Base-by-base conservation (phyloP, 495 filamentous ascomycete genomes). In the Bacidia gigantensis region DNA sequence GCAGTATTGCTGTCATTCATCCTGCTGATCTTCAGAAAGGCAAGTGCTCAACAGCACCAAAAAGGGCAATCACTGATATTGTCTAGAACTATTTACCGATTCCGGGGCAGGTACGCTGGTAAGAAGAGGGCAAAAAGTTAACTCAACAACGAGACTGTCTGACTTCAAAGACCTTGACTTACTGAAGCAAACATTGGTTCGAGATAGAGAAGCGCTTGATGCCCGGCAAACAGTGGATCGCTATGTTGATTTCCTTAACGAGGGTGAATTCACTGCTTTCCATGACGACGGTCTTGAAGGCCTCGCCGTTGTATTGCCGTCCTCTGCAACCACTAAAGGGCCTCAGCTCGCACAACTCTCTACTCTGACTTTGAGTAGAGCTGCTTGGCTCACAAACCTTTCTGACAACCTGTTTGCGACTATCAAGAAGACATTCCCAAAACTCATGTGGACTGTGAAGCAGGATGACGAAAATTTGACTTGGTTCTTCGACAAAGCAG, bases 401-500 rank as follows among this genome's bases (percentile, higher is more conserved):
- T 86, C 90, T n/a, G 92, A 98, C 65, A 98, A 98, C 64, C 85
- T 97, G 47, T 95, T 98, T 65, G 81, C 85, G 46, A 79, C 83
- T 50, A 83, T 98, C 62, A 87, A 89, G 72, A 93, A 90, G 68
- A 89, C 96, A 60, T 86, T 87, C 64, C 80, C 86, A 55, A 89
- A 83, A 69, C 77, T 97, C 50, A 82, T 89, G 29, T 98, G 92
- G 90, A 95, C 88, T n/a, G 92, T 96, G 40, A 89, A 87, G 70
- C 83, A 88, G 59, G 86, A 92, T 55, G 92, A 98, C 56, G 93
- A 97, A 75, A 97, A 97, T 65, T 73, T 98, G 60, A 88, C 86
- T 24, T 98, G 92, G 92, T 97, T 97, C 73, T 95, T 93, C 56
- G 90, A 95, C 69, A 95, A 95, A 73, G 84, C 92, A 9, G 87